A percentile compares a stretch with the other conserved stretches of the same genome.
These are phyloP conservation scores for Hirsutella minnesotensis DNA, from an alignment of 2,329 filamentous ascomycete species.

Conservation along the genomic window DNA sequence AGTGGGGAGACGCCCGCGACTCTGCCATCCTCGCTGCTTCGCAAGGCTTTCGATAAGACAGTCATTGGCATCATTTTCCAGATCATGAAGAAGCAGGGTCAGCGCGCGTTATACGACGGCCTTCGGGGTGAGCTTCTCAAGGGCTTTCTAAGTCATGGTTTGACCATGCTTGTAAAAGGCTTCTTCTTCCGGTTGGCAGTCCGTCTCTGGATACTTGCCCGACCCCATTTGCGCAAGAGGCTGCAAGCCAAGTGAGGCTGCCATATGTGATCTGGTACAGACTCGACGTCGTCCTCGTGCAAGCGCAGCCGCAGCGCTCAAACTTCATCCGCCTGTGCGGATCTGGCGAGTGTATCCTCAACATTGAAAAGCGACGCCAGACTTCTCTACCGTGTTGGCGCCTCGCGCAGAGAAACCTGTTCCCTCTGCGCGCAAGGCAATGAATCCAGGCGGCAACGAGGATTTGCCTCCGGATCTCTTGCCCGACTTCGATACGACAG, in stretches of 20 bases:
- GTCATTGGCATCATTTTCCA: constrained; percentile 52
- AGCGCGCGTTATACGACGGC: constrained; percentile 61
- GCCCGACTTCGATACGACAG: constrained; percentile 45
- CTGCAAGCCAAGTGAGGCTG: constrained; percentile 4
- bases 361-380: constrained; percentile 73
- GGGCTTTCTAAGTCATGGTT: constrained; percentile 74
- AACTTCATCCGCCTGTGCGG: neutral
- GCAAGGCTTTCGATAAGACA: constrained; percentile 25
- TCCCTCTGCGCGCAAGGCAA: constrained; percentile 73
- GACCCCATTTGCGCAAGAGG: constrained; percentile 14
- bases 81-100: constrained; percentile 51
- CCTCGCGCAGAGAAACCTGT: constrained; percentile 91
- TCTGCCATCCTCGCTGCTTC: constrained; percentile 6
- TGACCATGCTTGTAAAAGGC: constrained; percentile 82
- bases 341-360: constrained; percentile 28
- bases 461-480: constrained; percentile 34
- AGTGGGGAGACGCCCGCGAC: neutral
- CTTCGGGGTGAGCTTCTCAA: constrained; percentile 66
- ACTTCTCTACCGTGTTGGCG: constrained; percentile 66
- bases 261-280: neutral
- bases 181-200: constrained; percentile 61
- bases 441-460: constrained; percentile 56
- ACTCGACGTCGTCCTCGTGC: neutral
- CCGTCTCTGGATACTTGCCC: constrained; percentile 51
- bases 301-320: too few species aligned